Evolutionary conservation across 225 moss, liverwort and hornwort genomes (phyloP), one percentile per base, ranked within the genome.

Genomic region (Asterella californica): DNA sequence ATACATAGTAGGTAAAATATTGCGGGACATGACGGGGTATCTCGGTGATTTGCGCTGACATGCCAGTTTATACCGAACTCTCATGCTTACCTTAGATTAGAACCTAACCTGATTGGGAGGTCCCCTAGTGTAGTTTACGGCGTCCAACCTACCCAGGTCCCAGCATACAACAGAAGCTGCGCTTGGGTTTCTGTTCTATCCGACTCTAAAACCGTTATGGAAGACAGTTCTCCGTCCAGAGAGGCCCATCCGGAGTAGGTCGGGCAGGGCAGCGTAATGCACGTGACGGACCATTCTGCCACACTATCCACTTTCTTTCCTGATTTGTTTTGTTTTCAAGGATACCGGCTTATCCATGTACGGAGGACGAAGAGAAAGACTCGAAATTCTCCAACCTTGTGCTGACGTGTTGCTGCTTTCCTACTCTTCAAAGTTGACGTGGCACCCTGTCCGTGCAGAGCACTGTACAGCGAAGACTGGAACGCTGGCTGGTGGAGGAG

Each of bases 221-320:
- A 6, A 34, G 2, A 30, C 34, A 21, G 6, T 37, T 69, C 36
- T 69, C 69, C 69, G 21, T 69, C 38, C 19, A 69, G 0, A 38
- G 7, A 21, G 36, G 9, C 30, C 36, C 15, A 69, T 21, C 38
- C 11, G 69, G 8, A 42, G 69, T 69, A 69, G 69, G 69, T 69
- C 38, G 69, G 69, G 69, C 37, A 19, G 69, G n/a, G 18, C 69
- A 42, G 69, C 69, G 69, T 21, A 38, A 36, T 69, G 69, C 69
- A 69, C 69, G 69, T 42, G 69, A 69, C 69, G 0, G 36, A 69
- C 21, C 69, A 12, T 38, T 37, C 17, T 17, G 15, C 69, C 15
- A 69, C 63, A 63, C 18, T 69, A 69, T 69, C 69, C 69, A 69
- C 69, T 69, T 42, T 69, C 0, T 69, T 69, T 42, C 38, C 38